phyloP scores from a whole-genome alignment of 2,329 filamentous ascomycete genomes.

The Cadophora sp. region DNA sequence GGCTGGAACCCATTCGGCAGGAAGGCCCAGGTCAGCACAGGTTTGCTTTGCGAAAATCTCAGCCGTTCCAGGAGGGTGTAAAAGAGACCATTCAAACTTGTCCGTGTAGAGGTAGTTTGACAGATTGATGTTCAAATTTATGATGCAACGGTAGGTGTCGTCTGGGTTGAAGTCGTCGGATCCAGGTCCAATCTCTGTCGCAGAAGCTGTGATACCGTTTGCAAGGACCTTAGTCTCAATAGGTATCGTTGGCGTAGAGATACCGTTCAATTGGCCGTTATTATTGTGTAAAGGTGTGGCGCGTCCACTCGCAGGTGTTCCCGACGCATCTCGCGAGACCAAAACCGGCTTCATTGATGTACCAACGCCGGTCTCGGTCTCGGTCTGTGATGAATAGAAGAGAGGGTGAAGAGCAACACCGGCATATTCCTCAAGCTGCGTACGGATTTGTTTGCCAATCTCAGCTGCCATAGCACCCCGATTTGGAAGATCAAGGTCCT shows the following conservation, averaged over 20 bases:
- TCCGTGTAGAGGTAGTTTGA: conserved; percentile 93
- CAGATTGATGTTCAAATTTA: conserved; percentile 89
- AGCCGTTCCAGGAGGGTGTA: conserved; percentile 89
- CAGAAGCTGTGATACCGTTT: conserved; percentile 70
- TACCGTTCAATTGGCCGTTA: conserved; percentile 48
- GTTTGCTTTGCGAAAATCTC: conserved; percentile 93
- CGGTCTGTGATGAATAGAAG: conserved; percentile 68
- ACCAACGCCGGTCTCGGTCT: conserved; percentile 43
- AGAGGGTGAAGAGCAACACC: conserved; percentile 92
- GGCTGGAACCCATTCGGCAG: conserved; percentile 91
- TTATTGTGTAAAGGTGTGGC: conserved; percentile 64
- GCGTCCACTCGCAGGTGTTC: conserved; percentile 57
- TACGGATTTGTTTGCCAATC: conserved; percentile 93
- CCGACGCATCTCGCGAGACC: conserved; percentile 49
- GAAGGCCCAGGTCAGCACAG: conserved; percentile 87
- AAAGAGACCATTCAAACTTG: conserved; percentile 96
- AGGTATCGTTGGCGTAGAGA: conserved; percentile 56
- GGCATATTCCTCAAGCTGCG: conserved; percentile 94
- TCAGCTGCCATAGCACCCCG: conserved; percentile 72
- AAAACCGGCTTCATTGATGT: conserved; percentile 44
- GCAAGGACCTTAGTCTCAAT: conserved; percentile 50
- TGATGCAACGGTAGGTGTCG: conserved; percentile 92
- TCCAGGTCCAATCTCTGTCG: conserved; percentile 67
- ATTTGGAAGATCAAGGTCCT: conserved; percentile 90
- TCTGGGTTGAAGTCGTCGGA: conserved; percentile 85